Percentiles rank a stretch among this genome's conserved stretches.
These are phyloP conservation scores for Pharnaceum exiguum DNA, from an alignment of 148 eudicot species.

Conservation along the genomic window DNA sequence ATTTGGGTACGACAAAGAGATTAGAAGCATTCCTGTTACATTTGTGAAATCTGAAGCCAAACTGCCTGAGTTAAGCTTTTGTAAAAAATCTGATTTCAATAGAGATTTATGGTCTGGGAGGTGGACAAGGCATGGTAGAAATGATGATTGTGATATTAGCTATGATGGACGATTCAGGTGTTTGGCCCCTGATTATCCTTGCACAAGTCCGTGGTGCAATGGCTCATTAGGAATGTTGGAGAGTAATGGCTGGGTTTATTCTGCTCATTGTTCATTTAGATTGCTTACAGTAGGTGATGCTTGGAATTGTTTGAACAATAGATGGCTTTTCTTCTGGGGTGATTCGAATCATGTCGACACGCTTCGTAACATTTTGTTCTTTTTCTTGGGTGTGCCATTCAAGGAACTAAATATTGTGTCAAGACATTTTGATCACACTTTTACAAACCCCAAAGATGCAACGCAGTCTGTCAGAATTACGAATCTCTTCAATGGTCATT, in stretches of 20 bases:
- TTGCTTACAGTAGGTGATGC: slow-evolving; percentile 41
- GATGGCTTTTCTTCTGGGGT: slow-evolving; percentile 95
- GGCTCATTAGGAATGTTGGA: slow-evolving; percentile 73
- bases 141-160: slow-evolving; percentile 56
- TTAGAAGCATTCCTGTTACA: slow-evolving; percentile 42
- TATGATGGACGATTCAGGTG: slow-evolving; percentile 79
- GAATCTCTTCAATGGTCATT: slow-evolving; percentile 87
- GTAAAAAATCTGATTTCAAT: slow-evolving; percentile 48
- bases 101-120: slow-evolving; percentile 80
- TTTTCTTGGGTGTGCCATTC: slow-evolving; percentile 42
- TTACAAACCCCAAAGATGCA: slow-evolving; percentile 58
- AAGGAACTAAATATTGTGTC: slow-evolving; percentile 41
- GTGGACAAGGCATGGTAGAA: slow-evolving; percentile 85
- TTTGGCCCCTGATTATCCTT: slow-evolving; percentile 42
- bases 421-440: slow-evolving; percentile 60
- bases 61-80: slow-evolving; percentile 38
- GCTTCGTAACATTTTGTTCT: slow-evolving; percentile 67
- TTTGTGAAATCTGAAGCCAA: slow-evolving; percentile 28
- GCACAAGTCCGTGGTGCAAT: slow-evolving; percentile 75
- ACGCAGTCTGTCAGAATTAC: slow-evolving; percentile 63
- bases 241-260: slow-evolving; percentile 97
- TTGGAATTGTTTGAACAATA: slow-evolving; percentile 70
- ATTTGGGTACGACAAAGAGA: slow-evolving; percentile 53
- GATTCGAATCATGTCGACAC: slow-evolving; percentile 97
- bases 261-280: slow-evolving; percentile 84